These are phyloP conservation scores for Hypoxylon perforatum DNA, from an alignment of 495 filamentous ascomycete genomes.

Conservation along the genomic window DNA sequence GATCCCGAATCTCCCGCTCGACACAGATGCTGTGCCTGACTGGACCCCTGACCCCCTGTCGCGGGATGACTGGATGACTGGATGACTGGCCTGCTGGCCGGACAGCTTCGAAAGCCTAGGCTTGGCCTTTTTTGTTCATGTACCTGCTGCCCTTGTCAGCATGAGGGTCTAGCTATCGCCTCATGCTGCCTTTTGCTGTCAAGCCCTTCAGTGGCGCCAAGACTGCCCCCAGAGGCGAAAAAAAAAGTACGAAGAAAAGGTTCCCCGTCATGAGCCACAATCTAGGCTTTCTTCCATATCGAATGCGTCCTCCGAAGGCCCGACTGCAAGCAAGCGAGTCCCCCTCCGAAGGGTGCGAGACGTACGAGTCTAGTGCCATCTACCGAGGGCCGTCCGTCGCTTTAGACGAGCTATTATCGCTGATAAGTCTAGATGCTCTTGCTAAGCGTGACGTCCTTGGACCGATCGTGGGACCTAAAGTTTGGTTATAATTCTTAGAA, in stretches of 20 bases:
- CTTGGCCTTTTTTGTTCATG: slow-evolving; percentile 6
- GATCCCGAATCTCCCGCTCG: slow-evolving; percentile 29
- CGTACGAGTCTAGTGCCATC: neutral
- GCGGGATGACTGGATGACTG: neutral
- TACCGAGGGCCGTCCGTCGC: slow-evolving; percentile 33
- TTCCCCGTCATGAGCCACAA: slow-evolving; percentile 25
- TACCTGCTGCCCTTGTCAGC: neutral
- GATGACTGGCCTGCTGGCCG: too few species aligned
- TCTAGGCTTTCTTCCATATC: slow-evolving; percentile 30
- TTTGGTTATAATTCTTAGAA: slow-evolving; percentile 18
- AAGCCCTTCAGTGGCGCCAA: slow-evolving; percentile 29
- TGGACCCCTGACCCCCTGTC: slow-evolving; percentile 9
- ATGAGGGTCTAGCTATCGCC: too few species aligned
- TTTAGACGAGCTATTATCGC: slow-evolving; percentile 21
- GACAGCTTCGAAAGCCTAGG: slow-evolving; percentile 26
- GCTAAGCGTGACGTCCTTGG: neutral
- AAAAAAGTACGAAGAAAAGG: slow-evolving; percentile 4
- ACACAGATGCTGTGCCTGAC: slow-evolving; percentile 13
- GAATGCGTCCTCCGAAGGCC: slow-evolving; percentile 29
- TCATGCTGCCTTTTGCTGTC: neutral
- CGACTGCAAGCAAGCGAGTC: slow-evolving; percentile 18
- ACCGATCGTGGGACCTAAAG: slow-evolving; percentile 5
- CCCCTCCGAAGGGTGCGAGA: slow-evolving; percentile 5
- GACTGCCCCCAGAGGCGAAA: slow-evolving; percentile 25
- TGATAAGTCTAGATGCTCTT: too few species aligned